Base-by-base conservation (phyloP, 1,284 basidiomycete genomes). In the Ceraceosorus guamensis region DNA sequence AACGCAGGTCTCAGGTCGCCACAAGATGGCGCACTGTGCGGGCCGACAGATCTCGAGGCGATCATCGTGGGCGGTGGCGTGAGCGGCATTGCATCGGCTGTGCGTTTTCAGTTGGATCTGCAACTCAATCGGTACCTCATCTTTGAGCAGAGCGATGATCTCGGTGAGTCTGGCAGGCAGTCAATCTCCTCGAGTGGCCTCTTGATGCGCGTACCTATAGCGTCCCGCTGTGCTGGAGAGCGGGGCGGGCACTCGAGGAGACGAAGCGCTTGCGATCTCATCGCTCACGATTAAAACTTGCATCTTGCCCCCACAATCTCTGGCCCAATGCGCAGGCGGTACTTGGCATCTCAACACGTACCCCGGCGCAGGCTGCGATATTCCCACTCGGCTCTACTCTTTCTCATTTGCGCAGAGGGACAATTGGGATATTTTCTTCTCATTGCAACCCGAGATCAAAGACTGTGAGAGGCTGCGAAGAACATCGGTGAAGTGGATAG, bases 1-100 rank as follows among this genome's bases (percentile, higher is more conserved):
- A n/a, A n/a, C n/a, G n/a, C n/a, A n/a, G n/a, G n/a, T n/a, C n/a
- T n/a, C n/a, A n/a, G n/a, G n/a, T n/a, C n/a, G n/a, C n/a, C n/a
- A n/a, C n/a, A n/a, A n/a, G n/a, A n/a, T n/a, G n/a, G n/a, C n/a
- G n/a, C n/a, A n/a, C n/a, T n/a, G n/a, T n/a, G n/a, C n/a, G n/a
- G n/a, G 37, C 37, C 37, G n/a, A 51, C 50, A 4, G 18, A 51
- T 24, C 24, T 51, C 34, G 32, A 73, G 16, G 66, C 70, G 11
- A 44, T 73, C 33, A 70, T 73, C 46, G 58, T 75, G 24, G 72
- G 72, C 46, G 69, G 60, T 46, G 71, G 72, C 24, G 52, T 73
- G 48, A 66, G 63, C 16, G 70, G 71, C 31, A 70, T 73, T n/a
- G 60, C 62, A 34, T 57, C 68, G 52, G 69, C 70, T 0, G 65